Evolutionary conservation across 2,329 filamentous ascomycete species (phyloP).

Genomic region (Pyricularia grisea): DNA sequence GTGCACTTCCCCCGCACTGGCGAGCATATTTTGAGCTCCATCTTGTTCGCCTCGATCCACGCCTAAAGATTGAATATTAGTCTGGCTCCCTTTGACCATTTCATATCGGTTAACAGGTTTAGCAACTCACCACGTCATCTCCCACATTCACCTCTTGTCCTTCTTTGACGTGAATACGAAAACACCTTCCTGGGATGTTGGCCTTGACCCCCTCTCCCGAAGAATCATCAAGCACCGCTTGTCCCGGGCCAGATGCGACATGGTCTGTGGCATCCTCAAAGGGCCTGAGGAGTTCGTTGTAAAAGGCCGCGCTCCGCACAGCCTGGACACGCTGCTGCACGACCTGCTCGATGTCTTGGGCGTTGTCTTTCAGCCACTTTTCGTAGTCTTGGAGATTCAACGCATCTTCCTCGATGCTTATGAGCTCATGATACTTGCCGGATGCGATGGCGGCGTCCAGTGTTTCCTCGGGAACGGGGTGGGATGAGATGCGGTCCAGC

Average conservation of each 20-base stretch:
- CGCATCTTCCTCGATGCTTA: slow-evolving; percentile 17
- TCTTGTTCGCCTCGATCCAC: slow-evolving; percentile 7
- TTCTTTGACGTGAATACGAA: neutral
- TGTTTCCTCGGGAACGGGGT: slow-evolving; percentile 40
- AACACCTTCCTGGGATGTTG: slow-evolving; percentile 3
- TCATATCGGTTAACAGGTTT: neutral
- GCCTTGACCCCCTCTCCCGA: neutral
- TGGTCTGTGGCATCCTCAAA: neutral
- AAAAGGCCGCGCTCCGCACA: neutral
- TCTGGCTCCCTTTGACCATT: neutral
- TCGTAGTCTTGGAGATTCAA: slow-evolving; percentile 22
- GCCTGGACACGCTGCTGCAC: slow-evolving; percentile 3
- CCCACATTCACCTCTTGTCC: neutral
- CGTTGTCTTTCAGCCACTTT: slow-evolving; percentile 19
- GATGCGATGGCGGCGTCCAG: slow-evolving; percentile 24
- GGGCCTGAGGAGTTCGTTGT: neutral
- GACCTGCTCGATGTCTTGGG: neutral
- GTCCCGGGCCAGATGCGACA: neutral
- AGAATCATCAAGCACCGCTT: neutral
- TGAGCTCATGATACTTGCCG: neutral
- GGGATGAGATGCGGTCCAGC: slow-evolving; percentile 47
- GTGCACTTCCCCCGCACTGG: neutral
- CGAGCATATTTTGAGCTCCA: slow-evolving; percentile 4
- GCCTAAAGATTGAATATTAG: neutral
- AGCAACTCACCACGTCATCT: neutral